Conservation (phyloP, 805 yeast species). For the Candida krabiensis region DNA sequence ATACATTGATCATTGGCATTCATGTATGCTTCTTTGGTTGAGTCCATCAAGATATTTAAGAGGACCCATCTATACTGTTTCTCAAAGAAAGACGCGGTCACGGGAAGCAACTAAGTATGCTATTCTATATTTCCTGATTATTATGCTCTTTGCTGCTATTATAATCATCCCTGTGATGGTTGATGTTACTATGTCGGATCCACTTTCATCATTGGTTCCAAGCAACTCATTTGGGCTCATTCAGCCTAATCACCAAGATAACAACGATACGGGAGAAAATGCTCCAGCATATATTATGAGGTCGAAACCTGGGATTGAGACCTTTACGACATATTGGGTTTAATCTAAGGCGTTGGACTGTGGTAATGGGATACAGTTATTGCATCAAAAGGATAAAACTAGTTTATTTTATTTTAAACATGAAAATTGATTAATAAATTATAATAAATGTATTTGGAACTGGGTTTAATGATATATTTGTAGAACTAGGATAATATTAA, state of each 20-base stretch:
- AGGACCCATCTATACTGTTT: slow-evolving; percentile 40
- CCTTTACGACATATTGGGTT: slow-evolving; percentile 29
- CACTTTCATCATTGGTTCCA: slow-evolving; percentile 20
- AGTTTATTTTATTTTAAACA: too few species aligned
- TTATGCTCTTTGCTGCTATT: slow-evolving; percentile 39
- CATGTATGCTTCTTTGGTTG: slow-evolving; percentile 51
- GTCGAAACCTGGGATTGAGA: slow-evolving; percentile 24
- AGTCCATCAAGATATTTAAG: slow-evolving; percentile 38
- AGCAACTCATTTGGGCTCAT: slow-evolving; percentile 37
- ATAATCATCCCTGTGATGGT: slow-evolving; percentile 50
- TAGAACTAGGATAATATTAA: too few species aligned
- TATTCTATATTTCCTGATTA: slow-evolving; percentile 42
- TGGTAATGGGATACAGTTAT: too few species aligned
- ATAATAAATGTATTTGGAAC: too few species aligned
- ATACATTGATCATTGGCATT: slow-evolving; percentile 47
- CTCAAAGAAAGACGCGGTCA: slow-evolving; percentile 40
- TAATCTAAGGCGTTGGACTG: too few species aligned
- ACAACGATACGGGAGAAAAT: slow-evolving; percentile 63
- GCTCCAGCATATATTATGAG: slow-evolving; percentile 49
- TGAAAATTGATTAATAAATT: too few species aligned
- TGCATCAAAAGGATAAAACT: too few species aligned
- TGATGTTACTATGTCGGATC: slow-evolving; percentile 15
- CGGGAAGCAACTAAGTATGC: slow-evolving; percentile 45
- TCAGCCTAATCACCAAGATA: slow-evolving; percentile 61
- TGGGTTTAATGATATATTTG: too few species aligned